Base-by-base conservation (phyloP, 768 basidiomycete genomes). In the Suillus sp. region DNA sequence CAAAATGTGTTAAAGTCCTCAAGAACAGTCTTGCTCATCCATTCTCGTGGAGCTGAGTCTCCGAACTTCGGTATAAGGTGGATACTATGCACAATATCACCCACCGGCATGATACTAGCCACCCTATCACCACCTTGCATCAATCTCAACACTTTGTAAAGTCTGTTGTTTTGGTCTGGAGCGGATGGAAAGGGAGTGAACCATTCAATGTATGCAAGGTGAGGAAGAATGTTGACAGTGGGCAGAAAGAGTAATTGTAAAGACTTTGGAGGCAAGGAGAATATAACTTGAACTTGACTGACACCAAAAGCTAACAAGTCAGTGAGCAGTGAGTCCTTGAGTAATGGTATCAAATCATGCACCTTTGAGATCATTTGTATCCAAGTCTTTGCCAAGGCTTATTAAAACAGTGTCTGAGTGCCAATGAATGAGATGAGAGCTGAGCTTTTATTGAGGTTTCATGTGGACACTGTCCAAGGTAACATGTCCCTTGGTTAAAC, bases 21-120 rank as follows among this genome's bases (percentile, higher is more conserved):
- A 2, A 45, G n/a, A 45, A 45, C 4, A 1, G n/a, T 45, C n/a
- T 45, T 3, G 3, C 43, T 45, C n/a, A 66, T 69, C 79, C 79
- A 80, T 7, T 69, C 65, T 1, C 60, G 42, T 11, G 74, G 75
- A 1, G 68, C 75, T 1, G 61, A 37, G 4, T 65, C 64, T 0
- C 77, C 77, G 63, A 77, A 78, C 38, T 68, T 65, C 0, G 78
- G 78, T n/a, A 74, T 70, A 0, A 79, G 65, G 58, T 80, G 78
- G 2, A 72, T 62, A 38, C 73, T 75, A 0, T 65, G 62, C 1
- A 37, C 20, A 4, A 79, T 74, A 1, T 67, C 4, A 0, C 38
- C 16, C 6, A 77, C 48, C 77, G 63, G 22, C 47, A 48, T 13
- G 10, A 48, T 48, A 48, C 47, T 48, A 48, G 4, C 4, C 4